These are phyloP conservation scores for Clonostachys solani DNA, from an alignment of 2,329 filamentous ascomycete species.

Conservation along the genomic window DNA sequence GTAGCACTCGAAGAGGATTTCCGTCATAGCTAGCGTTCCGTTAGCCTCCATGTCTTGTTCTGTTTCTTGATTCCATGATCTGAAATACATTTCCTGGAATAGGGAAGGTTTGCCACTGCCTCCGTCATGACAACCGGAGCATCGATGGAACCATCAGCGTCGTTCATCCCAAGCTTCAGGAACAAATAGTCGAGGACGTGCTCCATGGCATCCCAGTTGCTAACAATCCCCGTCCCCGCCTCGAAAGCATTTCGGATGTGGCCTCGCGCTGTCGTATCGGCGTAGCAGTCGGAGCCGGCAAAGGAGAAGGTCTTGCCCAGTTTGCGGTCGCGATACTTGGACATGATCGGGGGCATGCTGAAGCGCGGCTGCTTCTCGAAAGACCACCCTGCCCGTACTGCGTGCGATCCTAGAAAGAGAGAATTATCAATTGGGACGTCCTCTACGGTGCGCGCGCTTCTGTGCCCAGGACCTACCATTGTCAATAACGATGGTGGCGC, in stretches of 20 bases:
- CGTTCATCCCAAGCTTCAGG: slow-evolving; percentile 85
- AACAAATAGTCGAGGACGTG: slow-evolving; percentile 92
- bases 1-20: slow-evolving; percentile 96
- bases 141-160: slow-evolving; percentile 68
- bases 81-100: slow-evolving; percentile 77
- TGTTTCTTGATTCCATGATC: not conserved
- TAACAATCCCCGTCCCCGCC: slow-evolving; percentile 82
- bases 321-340: slow-evolving; percentile 93
- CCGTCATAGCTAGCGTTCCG: slow-evolving; percentile 73
- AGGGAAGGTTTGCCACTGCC: slow-evolving; percentile 84
- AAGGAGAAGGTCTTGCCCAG: slow-evolving; percentile 88
- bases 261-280: slow-evolving; percentile 86
- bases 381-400: slow-evolving; percentile 91
- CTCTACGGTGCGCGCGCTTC: not conserved
- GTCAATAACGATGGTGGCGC: slow-evolving; percentile 90
- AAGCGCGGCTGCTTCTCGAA: slow-evolving; percentile 82
- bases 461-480: slow-evolving; percentile 62
- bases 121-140: slow-evolving; percentile 94
- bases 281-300: slow-evolving; percentile 87
- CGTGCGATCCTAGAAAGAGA: slow-evolving; percentile 65
- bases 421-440: not conserved
- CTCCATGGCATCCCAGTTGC: slow-evolving; percentile 98
- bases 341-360: slow-evolving; percentile 82
- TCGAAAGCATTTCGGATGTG: slow-evolving; percentile 92
- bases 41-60: slow-evolving; percentile 9